Base-by-base conservation (phyloP, 495 filamentous ascomycete genomes). In the Talaromyces ruber region DNA sequence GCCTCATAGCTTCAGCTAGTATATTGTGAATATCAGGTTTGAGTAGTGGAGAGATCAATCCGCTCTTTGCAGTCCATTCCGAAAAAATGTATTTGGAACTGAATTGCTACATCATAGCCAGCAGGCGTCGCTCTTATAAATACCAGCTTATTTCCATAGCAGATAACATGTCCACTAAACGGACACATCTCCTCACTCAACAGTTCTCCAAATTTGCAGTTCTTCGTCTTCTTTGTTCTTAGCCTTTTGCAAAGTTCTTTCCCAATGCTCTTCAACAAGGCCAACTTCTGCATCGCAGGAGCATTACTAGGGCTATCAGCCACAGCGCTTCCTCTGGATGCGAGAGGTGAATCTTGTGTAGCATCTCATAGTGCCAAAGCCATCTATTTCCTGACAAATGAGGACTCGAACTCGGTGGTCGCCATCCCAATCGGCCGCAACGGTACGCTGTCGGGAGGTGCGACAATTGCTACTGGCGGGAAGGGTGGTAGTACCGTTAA, bases 351-450 rank as follows among this genome's bases (percentile, higher is more conserved):
- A 9, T 25, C 51, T 12, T 54, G 51, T 16, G 26, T 28, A 54
- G 51, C 22, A 22, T 16, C 51, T 54, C 21, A 18, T 25, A 11
- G 51, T 1, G 76, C 74, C 22, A 77, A 75, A 66, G 81, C 79
- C 6, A 62, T 84, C 39, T 84, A 85, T 66, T 67, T 84, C 60
- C 64, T 82, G 29, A 81, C 77, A 29, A 85, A 85, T 65, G 69
- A 76, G 18, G 60, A 71, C 1, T 56, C 64, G 0, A 85, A 85
- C 62, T 66, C 76, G 1, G 67, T 85, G 24, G 69, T 81, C 4
- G 74, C 80, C 3, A 51, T 84, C 6, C 73, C 76, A 6, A 73
- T 85, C 18, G 70, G 66, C 0, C 29, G 56, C 4, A 66, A 83
- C 51, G 82, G 82, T 2, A 73, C 71, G 8, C 70, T 84, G 4